Evolutionary conservation across 2,329 filamentous ascomycete genomes (phyloP), one percentile per base, ranked within the genome.

Genomic region (Lachnellula occidentalis): DNA sequence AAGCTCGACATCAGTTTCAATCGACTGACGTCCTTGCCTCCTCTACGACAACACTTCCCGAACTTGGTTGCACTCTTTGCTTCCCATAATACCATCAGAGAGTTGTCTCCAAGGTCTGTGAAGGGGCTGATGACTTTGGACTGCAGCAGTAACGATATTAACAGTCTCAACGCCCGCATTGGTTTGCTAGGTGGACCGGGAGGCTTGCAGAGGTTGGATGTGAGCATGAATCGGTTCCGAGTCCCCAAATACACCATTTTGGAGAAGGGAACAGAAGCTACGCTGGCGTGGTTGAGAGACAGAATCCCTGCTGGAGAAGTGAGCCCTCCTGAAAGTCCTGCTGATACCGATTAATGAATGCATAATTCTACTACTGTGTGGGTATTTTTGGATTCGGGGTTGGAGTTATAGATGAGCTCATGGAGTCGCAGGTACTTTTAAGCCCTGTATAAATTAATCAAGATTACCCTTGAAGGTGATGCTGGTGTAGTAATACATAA

Each of bases 231-330:
- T 69, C 79, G 85, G 34, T 97, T 97, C 72, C 80, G 90, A 34
- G 90, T 96, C 34, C 92, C 92, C 0, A 83, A 88, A 54, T 92
- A 87, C 74, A 88, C 87, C 59, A 80, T 96, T 6, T 73, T 97
- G 47, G 88, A 92, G 57, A 88, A 90, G 58, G 92, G 92, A 0
- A 96, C 92, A 0, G 90, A 95, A 64, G 87, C 89, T 2, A 86
- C 90, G 0, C 73, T 96, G 61, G 78, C 84, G 48, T 96, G 90
- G 87, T 71, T 96, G 49, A 80, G 88, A 57, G 87, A 90, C 27
- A 80, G 87, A 53, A 86, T 95, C 36, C 85, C 88, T 78, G 78
- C 76, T 70, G 60, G 58, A 4, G 67, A 68, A 41, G 34, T 31
- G 3, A 31, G 27, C 27, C 27, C 27, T 31, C 27, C 36, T 15